Conservation (phyloP, 106 monocot species). For the Apostasia shenzhenica region DNA sequence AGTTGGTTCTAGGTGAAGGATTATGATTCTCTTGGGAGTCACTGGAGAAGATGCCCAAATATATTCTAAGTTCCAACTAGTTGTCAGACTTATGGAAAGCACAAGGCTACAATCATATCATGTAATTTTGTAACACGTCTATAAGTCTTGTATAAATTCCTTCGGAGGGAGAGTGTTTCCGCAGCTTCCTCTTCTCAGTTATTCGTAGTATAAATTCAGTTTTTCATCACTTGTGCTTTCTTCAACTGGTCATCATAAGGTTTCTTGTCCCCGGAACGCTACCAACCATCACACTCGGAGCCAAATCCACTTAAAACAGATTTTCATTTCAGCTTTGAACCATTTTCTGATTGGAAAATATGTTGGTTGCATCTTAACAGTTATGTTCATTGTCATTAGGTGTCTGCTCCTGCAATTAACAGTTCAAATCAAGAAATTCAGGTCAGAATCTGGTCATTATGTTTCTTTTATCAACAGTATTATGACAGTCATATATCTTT, state of each 20-base stretch:
- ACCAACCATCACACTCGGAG: conserved; percentile 28
- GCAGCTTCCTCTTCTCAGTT: too few relatives aligned
- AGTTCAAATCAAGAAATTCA: conserved; percentile 27
- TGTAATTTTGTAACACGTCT: too few relatives aligned
- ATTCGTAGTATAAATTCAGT: too few relatives aligned
- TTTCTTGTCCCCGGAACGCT: background rate
- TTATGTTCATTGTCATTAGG: conserved; percentile 22
- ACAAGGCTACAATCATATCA: too few relatives aligned
- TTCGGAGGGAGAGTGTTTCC: too few relatives aligned
- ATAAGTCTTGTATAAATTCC: too few relatives aligned
- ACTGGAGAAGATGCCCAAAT: too few relatives aligned
- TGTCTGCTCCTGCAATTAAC: conserved; percentile 9
- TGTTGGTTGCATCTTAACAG: conserved; percentile 22
- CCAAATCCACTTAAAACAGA: conserved; percentile 28
- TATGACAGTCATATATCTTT: background rate
- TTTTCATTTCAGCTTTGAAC: conserved; percentile 28
- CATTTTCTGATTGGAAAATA: conserved; percentile 25
- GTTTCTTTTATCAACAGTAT: background rate
- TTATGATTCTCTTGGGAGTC: too few relatives aligned
- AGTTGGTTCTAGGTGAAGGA: too few relatives aligned
- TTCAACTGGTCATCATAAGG: background rate
- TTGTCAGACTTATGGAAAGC: too few relatives aligned
- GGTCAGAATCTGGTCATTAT: conserved; percentile 14
- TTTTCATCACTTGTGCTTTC: too few relatives aligned
- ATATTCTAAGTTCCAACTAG: too few relatives aligned